A percentile compares a stretch with the other conserved stretches of the same genome.
phyloP scores from a whole-genome alignment of 2,329 filamentous ascomycete genomes.

The Diaporthe amygdali region DNA sequence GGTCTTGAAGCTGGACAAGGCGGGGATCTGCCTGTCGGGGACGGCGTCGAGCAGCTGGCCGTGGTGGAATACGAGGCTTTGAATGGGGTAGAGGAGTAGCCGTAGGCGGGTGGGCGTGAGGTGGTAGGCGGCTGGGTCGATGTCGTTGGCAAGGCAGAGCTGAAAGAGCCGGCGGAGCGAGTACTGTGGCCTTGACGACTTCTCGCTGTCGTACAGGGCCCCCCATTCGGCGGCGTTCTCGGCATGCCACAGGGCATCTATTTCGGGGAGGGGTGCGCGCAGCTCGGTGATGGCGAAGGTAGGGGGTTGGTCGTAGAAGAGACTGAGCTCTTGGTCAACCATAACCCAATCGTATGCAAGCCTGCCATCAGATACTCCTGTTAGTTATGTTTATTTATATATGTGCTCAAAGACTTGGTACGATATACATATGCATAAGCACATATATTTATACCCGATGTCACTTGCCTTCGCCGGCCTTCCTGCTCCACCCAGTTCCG shows the following conservation, averaged over 20 bases:
- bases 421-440: neutral
- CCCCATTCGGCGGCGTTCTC: neutral
- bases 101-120: neutral
- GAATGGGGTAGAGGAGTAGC: neutral
- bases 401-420: neutral
- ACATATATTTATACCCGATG: neutral
- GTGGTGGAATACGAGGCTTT: neutral
- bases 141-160: neutral
- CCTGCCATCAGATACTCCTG: neutral
- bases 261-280: neutral
- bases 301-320: neutral
- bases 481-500: neutral
- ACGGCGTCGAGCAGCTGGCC: neutral
- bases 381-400: neutral
- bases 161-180: neutral
- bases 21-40: neutral
- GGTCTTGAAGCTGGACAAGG: neutral
- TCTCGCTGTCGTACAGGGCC: neutral
- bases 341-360: neutral
- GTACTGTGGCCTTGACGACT: neutral
- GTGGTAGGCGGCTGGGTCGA: neutral
- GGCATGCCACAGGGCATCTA: neutral
- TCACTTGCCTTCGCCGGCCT: neutral
- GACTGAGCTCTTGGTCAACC: neutral
- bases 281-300: neutral